Evolutionary conservation across 1,284 basidiomycete genomes (phyloP).

Genomic region (Leccinum holopus): DNA sequence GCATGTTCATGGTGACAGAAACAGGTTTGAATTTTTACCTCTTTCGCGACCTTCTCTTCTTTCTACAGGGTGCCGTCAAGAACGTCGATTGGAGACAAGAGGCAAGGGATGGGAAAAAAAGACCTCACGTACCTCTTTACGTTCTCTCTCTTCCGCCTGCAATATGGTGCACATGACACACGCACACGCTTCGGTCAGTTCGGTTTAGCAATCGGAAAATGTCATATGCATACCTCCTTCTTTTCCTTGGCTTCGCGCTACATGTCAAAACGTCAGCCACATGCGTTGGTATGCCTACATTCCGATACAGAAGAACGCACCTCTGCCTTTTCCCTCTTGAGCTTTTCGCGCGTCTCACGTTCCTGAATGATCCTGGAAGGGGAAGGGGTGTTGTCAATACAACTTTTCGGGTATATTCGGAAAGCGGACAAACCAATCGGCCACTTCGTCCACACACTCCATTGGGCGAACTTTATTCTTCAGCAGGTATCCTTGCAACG

Average conservation of each 20-base stretch:
- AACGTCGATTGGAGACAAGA: neutral
- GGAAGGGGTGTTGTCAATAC: conserved; percentile 2
- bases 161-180: neutral
- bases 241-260: conserved; percentile 75
- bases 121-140: conserved; percentile 49
- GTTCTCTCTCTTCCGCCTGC: conserved; percentile 51
- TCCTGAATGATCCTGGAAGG: conserved; percentile 61
- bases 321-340: conserved; percentile 85
- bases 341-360: conserved; percentile 74
- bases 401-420: conserved; percentile 9
- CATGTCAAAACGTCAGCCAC: conserved; percentile 20
- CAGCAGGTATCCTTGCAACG: conserved; percentile 79
- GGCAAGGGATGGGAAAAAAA: neutral
- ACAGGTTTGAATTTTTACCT: conserved; percentile 25
- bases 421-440: conserved; percentile 48
- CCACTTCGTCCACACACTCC: conserved; percentile 77
- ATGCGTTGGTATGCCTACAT: neutral
- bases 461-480: conserved; percentile 82
- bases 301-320: conserved; percentile 34
- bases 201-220: neutral
- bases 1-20: conserved; percentile 1
- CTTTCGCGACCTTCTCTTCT: conserved; percentile 47
- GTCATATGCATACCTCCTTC: conserved; percentile 51
- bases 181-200: conserved; percentile 5
- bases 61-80: conserved; percentile 39